These are phyloP conservation scores for Shiraia bambusicola DNA, from an alignment of 2,329 filamentous ascomycete genomes.

Conservation along the genomic window DNA sequence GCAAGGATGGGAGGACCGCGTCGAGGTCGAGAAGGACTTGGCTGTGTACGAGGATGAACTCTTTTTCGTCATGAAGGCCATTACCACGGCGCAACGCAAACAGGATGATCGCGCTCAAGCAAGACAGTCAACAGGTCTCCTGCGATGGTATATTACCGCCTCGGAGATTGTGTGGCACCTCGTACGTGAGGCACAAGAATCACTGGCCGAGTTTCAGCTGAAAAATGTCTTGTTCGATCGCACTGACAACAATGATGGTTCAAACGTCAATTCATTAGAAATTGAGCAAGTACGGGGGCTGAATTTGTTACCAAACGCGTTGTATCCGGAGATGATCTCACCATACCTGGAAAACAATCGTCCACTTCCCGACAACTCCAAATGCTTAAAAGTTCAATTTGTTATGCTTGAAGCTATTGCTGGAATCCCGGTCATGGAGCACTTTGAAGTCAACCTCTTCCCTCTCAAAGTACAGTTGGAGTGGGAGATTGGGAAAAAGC, in stretches of 20 bases:
- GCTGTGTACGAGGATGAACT: constrained; percentile 91
- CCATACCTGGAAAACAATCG: constrained; percentile 73
- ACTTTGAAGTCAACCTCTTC: constrained; percentile 92
- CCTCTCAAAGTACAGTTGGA: constrained; percentile 94
- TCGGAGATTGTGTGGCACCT: constrained; percentile 97
- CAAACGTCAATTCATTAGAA: constrained; percentile 88
- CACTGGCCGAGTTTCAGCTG: constrained; percentile 89
- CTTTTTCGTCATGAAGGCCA: constrained; percentile 99
- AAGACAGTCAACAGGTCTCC: constrained; percentile 72
- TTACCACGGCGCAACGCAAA: constrained; percentile 91
- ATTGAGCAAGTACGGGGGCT: constrained; percentile 85
- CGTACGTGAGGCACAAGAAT: constrained; percentile 81
- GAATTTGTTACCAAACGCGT: constrained; percentile 84
- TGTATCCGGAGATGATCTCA: constrained; percentile 94
- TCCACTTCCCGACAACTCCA: constrained; percentile 61
- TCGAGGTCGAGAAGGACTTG: constrained; percentile 86
- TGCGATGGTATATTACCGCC: constrained; percentile 92
- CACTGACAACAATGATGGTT: constrained; percentile 95
- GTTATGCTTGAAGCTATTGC: constrained; percentile 98
- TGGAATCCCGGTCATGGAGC: constrained; percentile 94
- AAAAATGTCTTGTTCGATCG: constrained; percentile 90
- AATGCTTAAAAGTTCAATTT: constrained; percentile 95
- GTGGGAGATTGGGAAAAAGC: constrained; percentile 83
- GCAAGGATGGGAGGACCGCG: constrained; percentile 86
- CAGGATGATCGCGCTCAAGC: constrained; percentile 64